Conservation (phyloP, 495 filamentous ascomycete genomes). For the Penicillium waksmanii region DNA sequence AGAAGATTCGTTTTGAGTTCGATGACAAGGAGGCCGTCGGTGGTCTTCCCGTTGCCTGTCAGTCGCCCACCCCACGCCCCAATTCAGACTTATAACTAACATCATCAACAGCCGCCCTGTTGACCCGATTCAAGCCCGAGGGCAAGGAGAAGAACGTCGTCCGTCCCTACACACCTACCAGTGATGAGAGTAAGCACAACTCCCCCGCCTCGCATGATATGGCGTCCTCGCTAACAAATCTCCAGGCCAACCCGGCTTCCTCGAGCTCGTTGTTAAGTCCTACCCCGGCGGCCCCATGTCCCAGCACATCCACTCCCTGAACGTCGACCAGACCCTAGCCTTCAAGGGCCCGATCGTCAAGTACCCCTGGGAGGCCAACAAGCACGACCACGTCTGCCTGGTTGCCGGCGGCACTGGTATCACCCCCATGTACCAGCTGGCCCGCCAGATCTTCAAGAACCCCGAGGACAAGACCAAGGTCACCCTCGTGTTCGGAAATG, state of each 20-base stretch:
- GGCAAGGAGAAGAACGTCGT: slow-evolving; percentile 80
- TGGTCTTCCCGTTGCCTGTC: slow-evolving; percentile 77
- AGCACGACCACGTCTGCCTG: slow-evolving; percentile 91
- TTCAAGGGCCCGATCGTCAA: slow-evolving; percentile 96
- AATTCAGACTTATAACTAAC: slow-evolving; percentile 12
- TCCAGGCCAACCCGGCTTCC: slow-evolving; percentile 69
- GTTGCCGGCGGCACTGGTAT: slow-evolving; percentile 96
- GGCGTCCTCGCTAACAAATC: neutral
- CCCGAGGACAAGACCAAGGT: slow-evolving; percentile 96
- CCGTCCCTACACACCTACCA: slow-evolving; percentile 90
- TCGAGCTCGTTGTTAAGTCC: slow-evolving; percentile 89
- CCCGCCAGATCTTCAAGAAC: slow-evolving; percentile 87
- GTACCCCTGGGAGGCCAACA: slow-evolving; percentile 89
- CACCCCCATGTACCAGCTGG: slow-evolving; percentile 90
- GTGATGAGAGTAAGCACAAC: slow-evolving; percentile 71
- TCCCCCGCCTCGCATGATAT: neutral
- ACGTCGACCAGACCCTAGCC: slow-evolving; percentile 74
- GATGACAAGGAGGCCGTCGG: slow-evolving; percentile 83
- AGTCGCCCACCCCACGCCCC: slow-evolving; percentile 16
- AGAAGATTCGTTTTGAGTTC: slow-evolving; percentile 80
- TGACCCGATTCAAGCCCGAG: slow-evolving; percentile 83
- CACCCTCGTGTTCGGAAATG: slow-evolving; percentile 88
- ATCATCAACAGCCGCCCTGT: slow-evolving; percentile 62
- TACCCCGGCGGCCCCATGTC: slow-evolving; percentile 93
- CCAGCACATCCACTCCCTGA: slow-evolving; percentile 81